A percentile compares a stretch with the other conserved stretches of the same genome.
These are phyloP conservation scores for Whalleya microplaca DNA, from an alignment of 2,329 filamentous ascomycete species.

Conservation along the genomic window DNA sequence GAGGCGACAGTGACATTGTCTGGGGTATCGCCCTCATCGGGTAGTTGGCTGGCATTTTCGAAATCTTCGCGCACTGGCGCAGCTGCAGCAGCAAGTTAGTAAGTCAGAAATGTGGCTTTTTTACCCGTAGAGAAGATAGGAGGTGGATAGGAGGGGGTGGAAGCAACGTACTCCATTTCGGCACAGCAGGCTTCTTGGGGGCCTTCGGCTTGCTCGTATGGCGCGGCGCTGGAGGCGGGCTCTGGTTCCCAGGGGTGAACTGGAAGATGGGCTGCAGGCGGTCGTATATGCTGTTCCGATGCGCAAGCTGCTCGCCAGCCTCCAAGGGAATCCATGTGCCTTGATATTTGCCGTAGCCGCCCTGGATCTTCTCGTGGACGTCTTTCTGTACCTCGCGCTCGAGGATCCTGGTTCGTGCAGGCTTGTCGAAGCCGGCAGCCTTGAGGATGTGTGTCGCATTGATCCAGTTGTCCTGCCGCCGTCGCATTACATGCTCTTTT, in stretches of 20 bases:
- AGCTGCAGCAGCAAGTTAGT: no score
- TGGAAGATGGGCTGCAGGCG: slow-evolving; percentile 88
- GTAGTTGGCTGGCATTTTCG: slow-evolving; percentile 63
- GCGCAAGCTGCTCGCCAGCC: slow-evolving; percentile 78
- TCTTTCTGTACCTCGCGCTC: slow-evolving; percentile 98
- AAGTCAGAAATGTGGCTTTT: no score
- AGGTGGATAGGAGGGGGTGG: slow-evolving; percentile 1
- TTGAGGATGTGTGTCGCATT: slow-evolving; percentile 99
- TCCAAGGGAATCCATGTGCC: slow-evolving; percentile 95
- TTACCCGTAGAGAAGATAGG: no score
- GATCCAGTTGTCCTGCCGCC: slow-evolving; percentile 93
- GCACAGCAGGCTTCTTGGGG: slow-evolving; percentile 66
- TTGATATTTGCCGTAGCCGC: slow-evolving; percentile 98
- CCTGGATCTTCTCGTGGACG: slow-evolving; percentile 95
- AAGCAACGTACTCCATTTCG: slow-evolving; percentile 57
- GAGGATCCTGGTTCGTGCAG: slow-evolving; percentile 88
- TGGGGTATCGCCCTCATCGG: slow-evolving; percentile 78
- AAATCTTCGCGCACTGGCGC: slow-evolving; percentile 59
- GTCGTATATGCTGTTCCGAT: slow-evolving; percentile 84
- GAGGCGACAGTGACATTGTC: slow-evolving; percentile 84
- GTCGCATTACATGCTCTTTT: slow-evolving; percentile 91
- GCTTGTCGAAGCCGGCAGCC: slow-evolving; percentile 96
- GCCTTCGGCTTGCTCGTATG: slow-evolving; percentile 87
- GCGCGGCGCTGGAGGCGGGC: slow-evolving; percentile 90
- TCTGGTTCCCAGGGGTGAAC: slow-evolving; percentile 80